Base-by-base conservation (phyloP, 441 rosid genomes). In the Hura crepitans region DNA sequence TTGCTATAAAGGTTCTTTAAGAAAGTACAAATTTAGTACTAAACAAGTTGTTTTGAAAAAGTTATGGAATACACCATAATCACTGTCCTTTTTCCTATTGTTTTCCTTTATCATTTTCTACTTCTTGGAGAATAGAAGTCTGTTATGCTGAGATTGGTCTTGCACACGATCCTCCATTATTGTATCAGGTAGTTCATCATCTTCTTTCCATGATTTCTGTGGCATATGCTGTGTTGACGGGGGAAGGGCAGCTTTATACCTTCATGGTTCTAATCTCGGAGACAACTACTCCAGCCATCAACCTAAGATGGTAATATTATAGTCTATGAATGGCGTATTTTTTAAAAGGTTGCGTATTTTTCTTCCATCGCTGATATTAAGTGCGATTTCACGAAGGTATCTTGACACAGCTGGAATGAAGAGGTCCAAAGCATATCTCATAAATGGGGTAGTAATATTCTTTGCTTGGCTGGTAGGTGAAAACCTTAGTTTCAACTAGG, bases 341-440 rank as follows among this genome's bases (percentile, higher is more conserved):
- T 30, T 10, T 57, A 20, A 6, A 37, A 23, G 10, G 25, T 30
- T 55, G 28, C 49, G 43, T 25, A 20, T 55, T 17, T 20, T 9
- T 47, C 6, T 62, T 22, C 57, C 33, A 20, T 18, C 23, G 61
- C 61, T 25, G 45, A 71, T 55, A 22, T n/a, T 42, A 1, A 35
- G 31, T 20, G 45, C 22, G 5, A 25, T 60, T 20, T 27, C 28
- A 11, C 66, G 71, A 43, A 83, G 86, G 86, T 83, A 83, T 71
- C 83, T 83, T 50, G 86, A 81, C 47, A 79, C 72, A 17, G 81
- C 82, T 62, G 90, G 90, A 42, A 74, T 84, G 86, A 86, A 86
- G 82, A 81, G 74, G 64, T 82, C 90, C 14, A 86, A 51, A 62
- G 82, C 85, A 35, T 86, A 86, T 78, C 74, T 82, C 27, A 62